These are phyloP conservation scores for Cyclocybe aegerita DNA, from an alignment of 768 basidiomycete species.

Conservation along the genomic window DNA sequence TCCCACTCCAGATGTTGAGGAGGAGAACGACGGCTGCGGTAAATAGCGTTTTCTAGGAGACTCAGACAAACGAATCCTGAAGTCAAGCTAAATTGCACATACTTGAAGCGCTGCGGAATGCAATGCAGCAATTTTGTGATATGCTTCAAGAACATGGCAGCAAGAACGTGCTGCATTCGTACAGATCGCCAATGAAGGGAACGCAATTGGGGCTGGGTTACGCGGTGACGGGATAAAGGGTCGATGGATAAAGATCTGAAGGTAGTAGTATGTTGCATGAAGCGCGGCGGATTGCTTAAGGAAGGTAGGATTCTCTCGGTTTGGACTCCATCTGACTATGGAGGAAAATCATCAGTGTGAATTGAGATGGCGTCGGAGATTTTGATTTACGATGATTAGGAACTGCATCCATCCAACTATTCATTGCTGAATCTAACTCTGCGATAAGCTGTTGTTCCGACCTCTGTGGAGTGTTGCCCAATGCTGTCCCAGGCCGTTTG, in stretches of 20 bases:
- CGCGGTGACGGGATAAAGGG: constrained; percentile 72
- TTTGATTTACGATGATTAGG: constrained; percentile 49
- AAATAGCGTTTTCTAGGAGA: constrained; percentile 32
- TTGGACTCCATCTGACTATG: constrained; percentile 45
- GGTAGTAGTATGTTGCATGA: constrained; percentile 41
- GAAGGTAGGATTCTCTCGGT: constrained; percentile 34
- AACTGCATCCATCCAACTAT: constrained; percentile 74
- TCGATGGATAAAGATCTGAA: constrained; percentile 76
- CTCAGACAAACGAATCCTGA: background rate
- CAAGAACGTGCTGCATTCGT: constrained; percentile 82
- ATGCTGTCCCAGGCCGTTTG: constrained; percentile 53
- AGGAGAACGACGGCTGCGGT: constrained; percentile 54
- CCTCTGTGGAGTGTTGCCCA: constrained; percentile 43
- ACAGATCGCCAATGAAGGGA: constrained; percentile 78
- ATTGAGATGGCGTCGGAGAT: background rate
- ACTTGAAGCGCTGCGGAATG: constrained; percentile 39
- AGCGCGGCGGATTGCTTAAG: constrained; percentile 61
- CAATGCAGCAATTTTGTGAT: constrained; percentile 31
- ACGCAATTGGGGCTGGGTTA: constrained; percentile 36
- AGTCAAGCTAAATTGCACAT: background rate
- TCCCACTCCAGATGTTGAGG: constrained; percentile 66
- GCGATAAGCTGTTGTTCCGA: constrained; percentile 67
- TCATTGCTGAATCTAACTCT: constrained; percentile 73
- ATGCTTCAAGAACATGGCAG: constrained; percentile 64
- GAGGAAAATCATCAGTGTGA: too few relatives aligned